Conservation (phyloP, 192 early-diverging fungal genomes). For the Spizellomyces punctatus region DNA sequence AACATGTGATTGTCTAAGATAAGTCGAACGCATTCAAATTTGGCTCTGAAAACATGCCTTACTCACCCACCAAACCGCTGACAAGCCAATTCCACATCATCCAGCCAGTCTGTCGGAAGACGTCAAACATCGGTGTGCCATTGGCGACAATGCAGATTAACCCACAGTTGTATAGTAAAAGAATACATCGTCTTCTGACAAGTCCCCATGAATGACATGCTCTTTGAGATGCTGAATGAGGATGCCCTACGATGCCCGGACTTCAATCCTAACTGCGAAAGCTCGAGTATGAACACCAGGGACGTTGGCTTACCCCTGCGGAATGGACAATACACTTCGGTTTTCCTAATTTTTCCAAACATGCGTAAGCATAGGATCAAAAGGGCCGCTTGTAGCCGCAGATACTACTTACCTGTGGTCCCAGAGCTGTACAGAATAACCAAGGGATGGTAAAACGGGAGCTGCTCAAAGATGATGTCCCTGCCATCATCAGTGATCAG, state of each 20-base stretch:
- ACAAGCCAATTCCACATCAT: conserved; percentile 99
- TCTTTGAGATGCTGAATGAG: conserved; percentile 95
- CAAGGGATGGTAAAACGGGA: conserved; percentile 89
- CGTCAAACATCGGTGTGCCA: background rate
- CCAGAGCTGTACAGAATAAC: conserved; percentile 93
- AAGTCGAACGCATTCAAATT: too few relatives aligned
- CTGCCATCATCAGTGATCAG: conserved; percentile 43
- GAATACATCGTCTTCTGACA: conserved; percentile 74
- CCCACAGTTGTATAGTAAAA: conserved; percentile 68
- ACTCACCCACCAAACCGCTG: conserved; percentile 58
- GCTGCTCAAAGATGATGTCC: conserved; percentile 73
- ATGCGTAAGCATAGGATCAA: conserved; percentile 35
- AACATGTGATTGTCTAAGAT: too few relatives aligned
- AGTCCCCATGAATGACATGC: conserved; percentile 82
- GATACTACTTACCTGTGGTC: conserved; percentile 60
- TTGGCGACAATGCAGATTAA: too few relatives aligned
- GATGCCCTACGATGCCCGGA: conserved; percentile 53
- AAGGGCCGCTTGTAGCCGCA: background rate
- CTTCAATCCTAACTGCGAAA: background rate
- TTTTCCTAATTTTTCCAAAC: conserved; percentile 32
- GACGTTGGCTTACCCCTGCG: conserved; percentile 60
- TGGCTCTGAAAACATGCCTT: background rate
- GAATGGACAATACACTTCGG: conserved; percentile 98
- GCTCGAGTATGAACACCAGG: background rate
- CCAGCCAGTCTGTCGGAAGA: conserved; percentile 67